Base-by-base conservation (phyloP, 768 basidiomycete genomes). In the Amanita pseudoporphyria region DNA sequence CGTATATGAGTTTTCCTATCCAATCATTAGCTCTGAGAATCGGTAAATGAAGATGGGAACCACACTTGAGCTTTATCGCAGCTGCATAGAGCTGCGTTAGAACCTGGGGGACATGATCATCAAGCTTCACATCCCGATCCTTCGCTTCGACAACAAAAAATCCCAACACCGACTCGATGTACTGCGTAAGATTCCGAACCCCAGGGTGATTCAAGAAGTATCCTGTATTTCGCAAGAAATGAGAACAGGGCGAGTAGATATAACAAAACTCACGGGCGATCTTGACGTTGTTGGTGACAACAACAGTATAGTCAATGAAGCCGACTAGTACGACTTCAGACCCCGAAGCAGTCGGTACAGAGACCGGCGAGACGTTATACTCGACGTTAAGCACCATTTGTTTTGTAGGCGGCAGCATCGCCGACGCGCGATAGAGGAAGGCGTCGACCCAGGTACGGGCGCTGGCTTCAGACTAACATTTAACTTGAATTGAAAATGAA, bases 131-230 rank as follows among this genome's bases (percentile, higher is more conserved):
- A 50, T 52, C 41, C 36, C 46, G 33, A 48, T 35, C 47, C 52
- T 57, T 57, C 40, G 57, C 58, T 56, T 60, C 54, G 30, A 57
- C 54, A 32, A 60, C 54, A 44, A 57, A 57, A 40, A 58, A 54
- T 45, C 56, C 52, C 51, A 54, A 52, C 38, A 52, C 53, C 12
- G 44, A 49, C 37, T 50, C 40, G 41, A 51, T 54, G 10, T 51
- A 16, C 32, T 47, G 52, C 48, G 32, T 41, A 54, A 59, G 47
- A 52, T 43, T 40, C 26, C 35, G 42, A 32, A 57, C 37, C 28
- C 36, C 47, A 40, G 51, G 53, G 45, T 53, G 38, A 19, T 51
- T 51, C 38, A 56, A 32, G 39, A 57, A 54, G 51, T 51, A 42
- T 35, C 33, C 33, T 35, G 10, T 46, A 37, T 53, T 58, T 28